phyloP scores from a whole-genome alignment of 192 early-diverging fungal species.

The Irineochytrium annulatum region DNA sequence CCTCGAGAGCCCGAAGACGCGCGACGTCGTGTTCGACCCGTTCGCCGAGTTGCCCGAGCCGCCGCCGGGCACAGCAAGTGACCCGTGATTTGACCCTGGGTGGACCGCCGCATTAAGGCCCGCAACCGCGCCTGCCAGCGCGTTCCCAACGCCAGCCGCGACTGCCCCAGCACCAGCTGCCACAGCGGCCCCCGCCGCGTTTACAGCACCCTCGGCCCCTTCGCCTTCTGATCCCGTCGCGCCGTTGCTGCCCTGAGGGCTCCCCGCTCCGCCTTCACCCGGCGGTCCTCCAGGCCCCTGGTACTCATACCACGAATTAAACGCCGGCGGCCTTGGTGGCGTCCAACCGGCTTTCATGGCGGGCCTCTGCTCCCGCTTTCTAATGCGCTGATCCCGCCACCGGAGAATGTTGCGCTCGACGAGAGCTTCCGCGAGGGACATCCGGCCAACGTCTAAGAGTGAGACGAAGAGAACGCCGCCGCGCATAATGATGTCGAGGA shows the following conservation, averaged over 20 bases:
- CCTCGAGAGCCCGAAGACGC: too few species aligned
- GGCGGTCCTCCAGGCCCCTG: neutral
- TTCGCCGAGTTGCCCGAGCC: too few species aligned
- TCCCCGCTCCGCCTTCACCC: neutral
- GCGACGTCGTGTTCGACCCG: too few species aligned
- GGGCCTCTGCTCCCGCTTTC: conserved; percentile 5
- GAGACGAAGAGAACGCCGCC: conserved; percentile 27
- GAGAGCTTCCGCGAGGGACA: conserved; percentile 26
- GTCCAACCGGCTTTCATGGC: neutral
- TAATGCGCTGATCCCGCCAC: conserved; percentile 26
- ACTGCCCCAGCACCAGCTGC: neutral
- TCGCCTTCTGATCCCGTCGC: too few species aligned
- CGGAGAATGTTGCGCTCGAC: conserved; percentile 36
- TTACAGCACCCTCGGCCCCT: neutral
- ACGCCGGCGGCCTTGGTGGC: neutral
- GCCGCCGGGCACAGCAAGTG: too few species aligned
- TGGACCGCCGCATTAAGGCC: too few species aligned
- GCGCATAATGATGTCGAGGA: conserved; percentile 38
- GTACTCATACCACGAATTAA: neutral
- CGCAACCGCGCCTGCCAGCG: too few species aligned
- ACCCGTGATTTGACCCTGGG: too few species aligned
- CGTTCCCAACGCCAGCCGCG: too few species aligned
- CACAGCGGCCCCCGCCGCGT: neutral
- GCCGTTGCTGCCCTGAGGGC: neutral
- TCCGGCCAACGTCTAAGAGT: conserved; percentile 14